Conservation (phyloP, 768 basidiomycete species). For the Mycena polygramma region DNA sequence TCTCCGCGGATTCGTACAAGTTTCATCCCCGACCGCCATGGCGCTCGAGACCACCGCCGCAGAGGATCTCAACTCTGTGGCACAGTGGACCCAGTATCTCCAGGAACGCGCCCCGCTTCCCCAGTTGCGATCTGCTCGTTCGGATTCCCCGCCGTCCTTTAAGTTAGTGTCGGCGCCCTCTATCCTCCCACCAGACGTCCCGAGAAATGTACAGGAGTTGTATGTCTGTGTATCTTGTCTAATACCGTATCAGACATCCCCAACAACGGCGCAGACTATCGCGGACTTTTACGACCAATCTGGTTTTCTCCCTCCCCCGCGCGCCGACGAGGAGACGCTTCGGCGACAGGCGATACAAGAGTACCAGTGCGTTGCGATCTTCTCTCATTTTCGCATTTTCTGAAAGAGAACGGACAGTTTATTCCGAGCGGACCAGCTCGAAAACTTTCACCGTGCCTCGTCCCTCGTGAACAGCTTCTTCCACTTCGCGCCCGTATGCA, state of each 20-base stretch:
- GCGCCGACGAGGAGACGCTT: constrained; percentile 27
- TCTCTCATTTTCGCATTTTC: not conserved
- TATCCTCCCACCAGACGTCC: too few species aligned
- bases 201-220: too few species aligned
- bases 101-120: too few species aligned
- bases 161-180: too few species aligned
- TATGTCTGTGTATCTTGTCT: too few species aligned
- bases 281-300: constrained; percentile 30
- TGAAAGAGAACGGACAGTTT: not conserved
- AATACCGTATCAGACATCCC: constrained; percentile 13
- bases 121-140: too few species aligned
- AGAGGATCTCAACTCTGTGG: too few species aligned
- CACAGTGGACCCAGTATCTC: too few species aligned
- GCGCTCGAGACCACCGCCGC: too few species aligned
- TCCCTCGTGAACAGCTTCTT: constrained; percentile 29
- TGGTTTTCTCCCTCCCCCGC: constrained; percentile 33
- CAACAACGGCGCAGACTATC: constrained; percentile 15
- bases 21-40: too few species aligned
- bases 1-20: too few species aligned
- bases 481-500: constrained; percentile 23
- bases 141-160: too few species aligned
- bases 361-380: constrained; percentile 19
- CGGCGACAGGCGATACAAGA: constrained; percentile 22
- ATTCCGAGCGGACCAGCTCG: constrained; percentile 23
- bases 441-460: constrained; percentile 25